Conservation (phyloP, 2,329 filamentous ascomycete genomes). For the Pseudopyrenochaeta lycopersici region DNA sequence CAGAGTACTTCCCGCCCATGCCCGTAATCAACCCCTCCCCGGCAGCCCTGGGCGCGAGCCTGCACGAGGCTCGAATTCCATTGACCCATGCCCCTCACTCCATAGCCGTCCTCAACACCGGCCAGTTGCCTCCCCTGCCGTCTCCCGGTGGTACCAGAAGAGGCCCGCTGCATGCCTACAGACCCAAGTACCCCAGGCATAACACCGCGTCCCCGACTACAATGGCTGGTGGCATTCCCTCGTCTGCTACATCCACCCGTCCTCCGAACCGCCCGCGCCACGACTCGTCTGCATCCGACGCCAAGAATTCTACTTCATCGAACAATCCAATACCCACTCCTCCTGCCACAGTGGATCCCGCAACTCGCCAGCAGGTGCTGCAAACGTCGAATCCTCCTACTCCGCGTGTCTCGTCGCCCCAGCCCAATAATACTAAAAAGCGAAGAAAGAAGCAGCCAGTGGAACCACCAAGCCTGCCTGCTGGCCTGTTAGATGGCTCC, state of each 20-base stretch:
- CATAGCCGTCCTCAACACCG: conserved; percentile 82
- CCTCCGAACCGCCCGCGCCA: conserved; percentile 46
- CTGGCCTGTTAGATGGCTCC: conserved; percentile 74
- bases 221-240: conserved; percentile 51
- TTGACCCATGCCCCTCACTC: conserved; percentile 60
- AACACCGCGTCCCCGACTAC: conserved; percentile 85
- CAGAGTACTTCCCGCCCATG: conserved; percentile 84
- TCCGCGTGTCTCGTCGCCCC: conserved; percentile 60
- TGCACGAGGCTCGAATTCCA: conserved; percentile 50
- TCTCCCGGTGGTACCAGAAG: conserved; percentile 78
- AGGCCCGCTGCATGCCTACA: conserved; percentile 51
- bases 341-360: conserved; percentile 54
- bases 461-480: conserved; percentile 56
- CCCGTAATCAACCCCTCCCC: conserved; percentile 55
- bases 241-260: conserved; percentile 50
- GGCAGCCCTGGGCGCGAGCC: conserved; percentile 45
- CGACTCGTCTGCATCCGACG: conserved; percentile 54
- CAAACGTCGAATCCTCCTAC: conserved; percentile 57
- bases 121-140: conserved; percentile 80
- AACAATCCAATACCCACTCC: conserved; percentile 66
- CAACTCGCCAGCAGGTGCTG: conserved; percentile 47
- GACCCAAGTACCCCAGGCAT: conserved; percentile 72
- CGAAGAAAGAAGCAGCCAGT: conserved; percentile 54
- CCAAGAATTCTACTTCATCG: conserved; percentile 51
- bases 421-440: conserved; percentile 59